Evolutionary conservation across 1,284 basidiomycete species (phyloP), one percentile per base, ranked within the genome.

Genomic region (Rhodotorula sp.): DNA sequence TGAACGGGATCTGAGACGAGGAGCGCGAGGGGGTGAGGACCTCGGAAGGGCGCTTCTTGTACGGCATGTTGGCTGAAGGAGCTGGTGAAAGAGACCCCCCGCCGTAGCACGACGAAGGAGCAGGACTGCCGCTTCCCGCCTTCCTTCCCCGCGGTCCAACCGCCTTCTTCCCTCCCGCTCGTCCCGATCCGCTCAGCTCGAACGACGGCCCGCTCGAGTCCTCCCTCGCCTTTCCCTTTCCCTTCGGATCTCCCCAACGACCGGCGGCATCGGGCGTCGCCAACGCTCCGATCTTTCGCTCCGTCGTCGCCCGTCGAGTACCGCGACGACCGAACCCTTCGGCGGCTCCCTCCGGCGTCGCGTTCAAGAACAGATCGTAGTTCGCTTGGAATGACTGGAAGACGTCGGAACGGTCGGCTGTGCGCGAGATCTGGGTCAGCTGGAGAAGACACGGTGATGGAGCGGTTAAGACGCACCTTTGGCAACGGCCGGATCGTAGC

Each of bases 401-500:
- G 9, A 90, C 90, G 46, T 83, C 81, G 13, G 89, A 88, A 39
- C 86, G 85, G 75, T 93, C 90, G 67, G 82, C 74, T 75, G 61
- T 44, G 39, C 20, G 19, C 1, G 39, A 13, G 2, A 1, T n/a
- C 2, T 13, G 13, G 39, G 36, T 59, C 17, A 64, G 54, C 29
- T 10, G 11, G 39, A 17, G 29, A 10, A 0, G 24, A 15, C 17
- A 20, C n/a, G 2, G 57, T 9, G 17, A 27, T 15, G 11, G 48
- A 36, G 17, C 29, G 51, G 3, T 24, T 19, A 17, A 39, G 30
- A 53, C 65, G 53, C 36, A 70, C 71, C 75, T 78, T 92, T 92
- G 13, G 90, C 90, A 48, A 82, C 90, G 79, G 83, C 81, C 3
- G 91, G 91, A 79, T 93, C 85, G 79, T 87, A 94, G 9, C 83